phyloP scores from a whole-genome alignment of 2,329 filamentous ascomycete genomes.

The Neopestalotiopsis rosae region DNA sequence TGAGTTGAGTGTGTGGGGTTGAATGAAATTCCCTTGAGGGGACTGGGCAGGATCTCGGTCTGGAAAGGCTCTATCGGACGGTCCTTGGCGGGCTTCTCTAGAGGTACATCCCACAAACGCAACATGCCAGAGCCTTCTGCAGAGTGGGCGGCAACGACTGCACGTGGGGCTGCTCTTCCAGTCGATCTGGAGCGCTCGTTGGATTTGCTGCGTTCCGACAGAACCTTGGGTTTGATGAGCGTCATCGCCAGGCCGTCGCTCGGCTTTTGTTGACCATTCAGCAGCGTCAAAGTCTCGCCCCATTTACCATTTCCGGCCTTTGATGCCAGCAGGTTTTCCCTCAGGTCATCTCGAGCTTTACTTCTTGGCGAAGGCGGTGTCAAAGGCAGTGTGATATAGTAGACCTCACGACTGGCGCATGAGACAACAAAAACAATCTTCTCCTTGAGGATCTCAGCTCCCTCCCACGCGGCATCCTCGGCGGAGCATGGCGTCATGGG shows the following conservation, averaged over 20 bases:
- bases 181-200: constrained; percentile 42
- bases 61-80: constrained; percentile 58
- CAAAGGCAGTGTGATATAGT: constrained; percentile 63
- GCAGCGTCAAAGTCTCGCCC: constrained; percentile 62
- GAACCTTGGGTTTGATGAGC: constrained; percentile 48
- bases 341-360: constrained; percentile 61
- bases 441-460: constrained; percentile 55
- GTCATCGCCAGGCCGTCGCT: constrained; percentile 63
- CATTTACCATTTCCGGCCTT: constrained; percentile 66
- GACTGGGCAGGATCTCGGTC: constrained; percentile 61
- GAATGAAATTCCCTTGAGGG: constrained; percentile 62
- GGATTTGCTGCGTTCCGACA: constrained; percentile 39
- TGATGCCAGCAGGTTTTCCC: constrained; percentile 54
- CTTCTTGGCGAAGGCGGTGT: constrained; percentile 66
- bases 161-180: constrained; percentile 39
- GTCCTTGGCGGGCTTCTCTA: constrained; percentile 48
- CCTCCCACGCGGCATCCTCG: constrained; percentile 54
- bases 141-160: constrained; percentile 66
- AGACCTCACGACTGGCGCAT: constrained; percentile 62
- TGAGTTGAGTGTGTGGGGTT: constrained; percentile 65
- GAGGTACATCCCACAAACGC: constrained; percentile 61
- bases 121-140: constrained; percentile 64
- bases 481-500: constrained; percentile 55
- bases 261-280: constrained; percentile 58
- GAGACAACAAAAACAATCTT: constrained; percentile 67